These are phyloP conservation scores for Curvularia sp. DNA, from an alignment of 2,329 filamentous ascomycete species.

Conservation along the genomic window DNA sequence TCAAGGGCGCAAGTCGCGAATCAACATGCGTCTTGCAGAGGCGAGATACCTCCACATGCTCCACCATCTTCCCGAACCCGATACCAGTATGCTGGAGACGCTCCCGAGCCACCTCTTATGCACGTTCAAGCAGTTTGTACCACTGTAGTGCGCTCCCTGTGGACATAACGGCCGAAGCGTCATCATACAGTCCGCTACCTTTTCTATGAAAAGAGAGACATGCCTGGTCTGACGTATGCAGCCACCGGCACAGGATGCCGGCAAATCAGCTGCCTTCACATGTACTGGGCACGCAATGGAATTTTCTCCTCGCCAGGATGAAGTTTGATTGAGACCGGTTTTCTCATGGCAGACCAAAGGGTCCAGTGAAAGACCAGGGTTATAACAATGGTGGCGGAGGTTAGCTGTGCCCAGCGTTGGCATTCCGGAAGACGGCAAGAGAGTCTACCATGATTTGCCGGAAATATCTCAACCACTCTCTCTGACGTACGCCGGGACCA, in stretches of 20 bases:
- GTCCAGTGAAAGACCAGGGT: background rate
- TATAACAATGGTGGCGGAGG: slow-evolving; percentile 11
- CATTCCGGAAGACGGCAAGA: slow-evolving; percentile 37
- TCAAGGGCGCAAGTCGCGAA: background rate
- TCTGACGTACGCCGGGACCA: slow-evolving; percentile 40
- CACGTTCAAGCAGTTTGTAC: background rate
- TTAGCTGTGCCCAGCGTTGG: slow-evolving; percentile 27
- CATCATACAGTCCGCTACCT: background rate
- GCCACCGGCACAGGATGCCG: background rate
- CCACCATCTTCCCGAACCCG: background rate
- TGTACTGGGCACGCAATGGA: slow-evolving; percentile 16
- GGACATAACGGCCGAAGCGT: background rate
- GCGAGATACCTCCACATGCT: background rate
- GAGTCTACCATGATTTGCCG: slow-evolving; percentile 27
- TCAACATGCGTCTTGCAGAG: background rate
- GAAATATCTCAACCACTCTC: slow-evolving; percentile 5
- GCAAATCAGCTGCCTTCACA: background rate
- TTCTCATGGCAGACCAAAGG: background rate
- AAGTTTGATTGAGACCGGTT: background rate
- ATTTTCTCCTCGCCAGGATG: background rate
- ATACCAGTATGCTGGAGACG: background rate
- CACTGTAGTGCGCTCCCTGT: background rate
- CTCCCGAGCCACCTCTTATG: background rate
- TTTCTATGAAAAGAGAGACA: background rate
- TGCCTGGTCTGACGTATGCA: background rate